Base-by-base conservation (phyloP, 352 stramenopile genomes). In the Thalassiosira sp. region DNA sequence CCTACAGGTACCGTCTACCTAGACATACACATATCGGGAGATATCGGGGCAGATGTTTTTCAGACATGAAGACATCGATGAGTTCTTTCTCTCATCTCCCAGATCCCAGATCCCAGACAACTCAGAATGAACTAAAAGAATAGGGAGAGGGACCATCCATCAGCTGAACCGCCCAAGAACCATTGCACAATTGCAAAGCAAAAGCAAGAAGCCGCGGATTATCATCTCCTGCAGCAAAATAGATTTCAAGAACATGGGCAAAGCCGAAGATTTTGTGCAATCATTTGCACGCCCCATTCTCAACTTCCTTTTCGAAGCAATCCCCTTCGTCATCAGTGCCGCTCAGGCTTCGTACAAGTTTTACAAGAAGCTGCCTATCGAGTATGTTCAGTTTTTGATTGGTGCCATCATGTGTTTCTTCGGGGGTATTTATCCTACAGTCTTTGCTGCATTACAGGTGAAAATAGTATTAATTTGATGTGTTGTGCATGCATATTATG, bases 331-430 rank as follows among this genome's bases (percentile, higher is more conserved):
- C 49, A 64, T 84, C 3, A 62, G 28, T 1, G 22, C 45, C 8
- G 6, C 20, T 27, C 27, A 60, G 13, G 45, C 10, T 15, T 25
- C 8, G 2, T 73, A 81, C 51, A 60, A 58, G 0, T 52, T 79
- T 1, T 90, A 82, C 40, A 76, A 76, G 3, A 79, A 69, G 15
- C 42, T 91, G 1, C 84, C 85, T 28, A 77, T 78, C 27, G 76
- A 87, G 58, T 63, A 73, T 20, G 33, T 88, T 11, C 64, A 82
- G 0, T 73, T 89, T 11, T 46, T 90, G 3, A 84, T 83, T 60
- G 89, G 89, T 15, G 69, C 87, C 13, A 65, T 89, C 24, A 80
- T 94, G 58, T 93, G 88, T 53, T 94, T 94, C 75, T 94, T 93
- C 76, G 90, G 90, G 8, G 90, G 90, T 25, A 66, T 89, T 20